Base-by-base conservation (phyloP, 2,329 filamentous ascomycete species). In the Penicillium polonicum region DNA sequence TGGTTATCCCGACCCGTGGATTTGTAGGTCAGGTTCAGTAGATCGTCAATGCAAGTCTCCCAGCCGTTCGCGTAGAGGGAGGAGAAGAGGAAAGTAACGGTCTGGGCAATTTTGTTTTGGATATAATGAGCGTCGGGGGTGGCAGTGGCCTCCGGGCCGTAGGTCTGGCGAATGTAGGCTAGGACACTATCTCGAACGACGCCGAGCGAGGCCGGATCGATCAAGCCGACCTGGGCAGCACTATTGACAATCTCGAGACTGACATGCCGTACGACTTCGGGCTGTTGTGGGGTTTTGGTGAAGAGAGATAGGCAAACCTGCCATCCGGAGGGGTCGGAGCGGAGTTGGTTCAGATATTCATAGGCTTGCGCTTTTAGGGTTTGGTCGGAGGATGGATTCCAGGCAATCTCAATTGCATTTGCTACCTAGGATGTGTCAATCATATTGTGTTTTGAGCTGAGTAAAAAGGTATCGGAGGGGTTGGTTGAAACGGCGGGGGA, bases 51-150 rank as follows among this genome's bases (percentile, higher is more conserved):
- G 76, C 97, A 97, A 59, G 81, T 85, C 68, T 90, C 85, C 94
- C 94, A 99, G 38, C 89, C 89, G 52, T 88, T 85, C 52, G 86
- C 86, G 75, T 99, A 99, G 54, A 96, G 82, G 13, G 88, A 86
- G 36, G 91, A 89, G 75, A 99, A 99, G 50, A 99, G 86, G 70
- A 91, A 94, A 10, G 94, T 99, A 68, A 99, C 80, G 13, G 92
- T 96, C 78, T 99, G 94, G 45, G 93, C 92, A 65, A 99, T 85
- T 78, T 99, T 99, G 79, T 97, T 99, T 77, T 97, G 93, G 43
- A 99, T 88, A 64, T 85, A 84, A 25, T 85, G 74, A 9, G 88
- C 85, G 72, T 99, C 94, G 62, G 87, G 78, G 52, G 80, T 76
- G 58, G 82, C 80, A 35, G 79, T 79, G 23, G 71, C 72, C 23